Conservation (phyloP, 1,139 yeast species). For the Kurtzmaniella natalensis region DNA sequence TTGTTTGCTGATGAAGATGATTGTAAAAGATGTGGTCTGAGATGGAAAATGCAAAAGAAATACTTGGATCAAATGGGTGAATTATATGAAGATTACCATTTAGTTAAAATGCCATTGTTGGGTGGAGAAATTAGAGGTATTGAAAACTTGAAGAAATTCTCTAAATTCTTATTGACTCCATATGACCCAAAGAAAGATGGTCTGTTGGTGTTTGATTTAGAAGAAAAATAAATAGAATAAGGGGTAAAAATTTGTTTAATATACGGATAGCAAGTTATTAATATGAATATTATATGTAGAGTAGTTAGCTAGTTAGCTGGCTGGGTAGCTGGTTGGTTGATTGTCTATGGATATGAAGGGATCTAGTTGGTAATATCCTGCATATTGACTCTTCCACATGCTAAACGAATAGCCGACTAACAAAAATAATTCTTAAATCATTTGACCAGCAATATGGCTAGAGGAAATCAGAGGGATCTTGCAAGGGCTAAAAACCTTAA, state of each 20-base stretch:
- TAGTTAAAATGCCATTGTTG: constrained; percentile 90
- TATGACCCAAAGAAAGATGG: constrained; percentile 65
- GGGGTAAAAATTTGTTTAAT: too few species aligned
- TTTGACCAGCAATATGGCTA: too few species aligned
- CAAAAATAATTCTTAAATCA: too few species aligned
- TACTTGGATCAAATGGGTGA: constrained; percentile 93
- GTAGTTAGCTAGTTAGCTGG: too few species aligned
- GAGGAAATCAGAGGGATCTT: constrained; percentile 95
- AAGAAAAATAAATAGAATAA: constrained; percentile 37
- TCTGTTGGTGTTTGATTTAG: constrained; percentile 59
- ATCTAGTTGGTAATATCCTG: too few species aligned
- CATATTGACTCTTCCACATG: too few species aligned
- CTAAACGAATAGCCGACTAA: too few species aligned
- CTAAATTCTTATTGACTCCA: constrained; percentile 63
- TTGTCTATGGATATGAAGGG: too few species aligned
- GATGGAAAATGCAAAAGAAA: constrained; percentile 95
- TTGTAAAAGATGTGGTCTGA: constrained; percentile 86
- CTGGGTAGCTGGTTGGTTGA: too few species aligned
- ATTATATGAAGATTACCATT: constrained; percentile 89
- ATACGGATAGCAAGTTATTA: too few species aligned
- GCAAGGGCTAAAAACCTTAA: constrained; percentile 87
- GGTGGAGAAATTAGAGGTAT: constrained; percentile 93
- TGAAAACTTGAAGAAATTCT: constrained; percentile 74
- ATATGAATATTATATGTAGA: too few species aligned
- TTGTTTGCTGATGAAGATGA: constrained; percentile 74